Conservation (phyloP, 768 basidiomycete genomes). For the Boletus speciosus region DNA sequence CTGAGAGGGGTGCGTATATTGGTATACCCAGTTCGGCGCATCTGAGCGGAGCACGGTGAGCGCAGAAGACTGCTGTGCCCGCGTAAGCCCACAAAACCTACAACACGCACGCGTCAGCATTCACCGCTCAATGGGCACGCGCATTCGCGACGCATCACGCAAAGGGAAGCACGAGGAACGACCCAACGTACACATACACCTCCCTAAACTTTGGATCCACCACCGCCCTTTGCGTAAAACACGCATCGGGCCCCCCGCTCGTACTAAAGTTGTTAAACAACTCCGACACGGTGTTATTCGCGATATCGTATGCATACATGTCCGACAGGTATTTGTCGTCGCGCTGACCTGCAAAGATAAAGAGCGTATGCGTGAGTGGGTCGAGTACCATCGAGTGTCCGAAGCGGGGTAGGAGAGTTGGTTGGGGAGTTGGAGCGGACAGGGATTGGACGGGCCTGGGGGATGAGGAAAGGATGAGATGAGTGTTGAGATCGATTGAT, state of each 20-base stretch:
- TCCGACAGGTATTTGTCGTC: slow-evolving; percentile 67
- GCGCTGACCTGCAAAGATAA: slow-evolving; percentile 72
- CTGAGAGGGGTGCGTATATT: slow-evolving; percentile 45
- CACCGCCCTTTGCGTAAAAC: slow-evolving; percentile 72
- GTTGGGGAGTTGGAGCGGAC: slow-evolving; percentile 28
- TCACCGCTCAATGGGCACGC: not conserved
- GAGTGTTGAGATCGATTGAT: not conserved
- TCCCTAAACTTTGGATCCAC: slow-evolving; percentile 61
- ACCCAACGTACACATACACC: slow-evolving; percentile 62
- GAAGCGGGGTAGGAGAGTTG: slow-evolving; percentile 55
- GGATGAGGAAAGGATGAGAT: not conserved
- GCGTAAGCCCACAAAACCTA: slow-evolving; percentile 63
- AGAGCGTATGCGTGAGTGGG: slow-evolving; percentile 50
- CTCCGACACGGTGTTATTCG: slow-evolving; percentile 54
- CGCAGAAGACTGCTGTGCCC: slow-evolving; percentile 37
- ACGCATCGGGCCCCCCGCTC: slow-evolving; percentile 64
- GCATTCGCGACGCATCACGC: not conserved
- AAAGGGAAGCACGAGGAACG: not conserved
- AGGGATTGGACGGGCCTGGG: slow-evolving; percentile 21
- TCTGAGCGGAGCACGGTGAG: slow-evolving; percentile 44
- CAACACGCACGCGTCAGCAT: not conserved
- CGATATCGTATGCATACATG: slow-evolving; percentile 71
- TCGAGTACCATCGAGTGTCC: slow-evolving; percentile 86
- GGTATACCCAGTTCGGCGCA: slow-evolving; percentile 64
- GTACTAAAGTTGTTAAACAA: slow-evolving; percentile 59